Percentiles rank a stretch among this genome's conserved stretches.
These are phyloP conservation scores for Aspergillus sclerotiicarbonarius DNA, from an alignment of 495 filamentous ascomycete species.

Conservation along the genomic window DNA sequence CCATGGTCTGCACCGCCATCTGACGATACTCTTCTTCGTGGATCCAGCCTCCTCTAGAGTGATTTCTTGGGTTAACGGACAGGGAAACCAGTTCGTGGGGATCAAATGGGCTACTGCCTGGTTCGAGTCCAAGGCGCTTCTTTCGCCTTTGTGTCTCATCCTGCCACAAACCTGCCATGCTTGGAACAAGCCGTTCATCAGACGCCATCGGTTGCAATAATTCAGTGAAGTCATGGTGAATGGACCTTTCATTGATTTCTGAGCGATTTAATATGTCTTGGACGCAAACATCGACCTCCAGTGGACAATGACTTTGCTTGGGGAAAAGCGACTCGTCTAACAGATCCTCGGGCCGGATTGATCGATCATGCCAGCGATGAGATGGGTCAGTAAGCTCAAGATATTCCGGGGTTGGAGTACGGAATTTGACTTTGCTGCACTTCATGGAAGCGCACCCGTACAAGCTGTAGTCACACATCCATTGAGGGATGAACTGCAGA, in stretches of 20 bases:
- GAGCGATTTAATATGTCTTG: constrained; percentile 84
- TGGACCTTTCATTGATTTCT: constrained; percentile 64
- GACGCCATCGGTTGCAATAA: constrained; percentile 57
- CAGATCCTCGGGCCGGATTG: constrained; percentile 53
- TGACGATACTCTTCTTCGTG: constrained; percentile 82
- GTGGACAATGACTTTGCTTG: constrained; percentile 78
- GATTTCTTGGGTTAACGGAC: constrained; percentile 74
- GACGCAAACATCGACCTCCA: constrained; percentile 86
- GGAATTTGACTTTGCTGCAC: constrained; percentile 65
- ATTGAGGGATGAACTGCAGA: constrained; percentile 86
- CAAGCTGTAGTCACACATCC: constrained; percentile 97
- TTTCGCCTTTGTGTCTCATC: constrained; percentile 84
- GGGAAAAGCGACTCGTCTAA: constrained; percentile 62
- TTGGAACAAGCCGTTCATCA: constrained; percentile 81
- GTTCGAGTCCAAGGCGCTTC: constrained; percentile 60
- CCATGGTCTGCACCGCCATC: constrained; percentile 57
- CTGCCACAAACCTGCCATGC: constrained; percentile 91
- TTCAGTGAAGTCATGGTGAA: constrained; percentile 90
- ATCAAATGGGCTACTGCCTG: constrained; percentile 71
- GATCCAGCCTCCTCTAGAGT: constrained; percentile 73
- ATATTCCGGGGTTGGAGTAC: constrained; percentile 70
- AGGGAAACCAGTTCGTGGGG: constrained; percentile 78
- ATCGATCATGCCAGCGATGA: constrained; percentile 78
- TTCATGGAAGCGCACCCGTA: constrained; percentile 89
- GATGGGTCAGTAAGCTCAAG: constrained; percentile 52